Evolutionary conservation across 2,329 filamentous ascomycete species (phyloP), one percentile per base, ranked within the genome.

Genomic region (Colletotrichum ledebouriae): DNA sequence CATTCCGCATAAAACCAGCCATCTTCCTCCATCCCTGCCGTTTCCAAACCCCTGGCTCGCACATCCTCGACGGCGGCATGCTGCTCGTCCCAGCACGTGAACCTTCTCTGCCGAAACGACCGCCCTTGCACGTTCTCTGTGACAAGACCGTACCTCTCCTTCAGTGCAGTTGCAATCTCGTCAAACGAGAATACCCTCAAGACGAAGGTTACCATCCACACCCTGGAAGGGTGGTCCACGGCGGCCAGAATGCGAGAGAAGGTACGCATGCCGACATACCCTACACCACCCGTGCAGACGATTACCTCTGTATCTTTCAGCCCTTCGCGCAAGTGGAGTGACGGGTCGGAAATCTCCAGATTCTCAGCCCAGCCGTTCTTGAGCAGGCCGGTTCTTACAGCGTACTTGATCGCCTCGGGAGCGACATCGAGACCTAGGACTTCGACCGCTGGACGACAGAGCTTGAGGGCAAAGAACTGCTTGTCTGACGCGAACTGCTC

Each of bases 1-100:
- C 63, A 63, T 37, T 67, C 63, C 5, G 63, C 63, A n/a, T 46
- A 63, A 20, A 67, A 67, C 50, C 63, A 67, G 6, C 50, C 63
- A 15, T 57, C 59, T 3, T 33, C 58, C 37, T 67, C 63, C 9
- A 62, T 3, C 2, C 59, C 63, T 6, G 5, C 7, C 5, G 22
- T 37, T 25, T 58, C 42, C 11, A 63, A 9, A 4, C 63, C 63
- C 13, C 12, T 62, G 12, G 39, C 33, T 22, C 52, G 25, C 2
- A 67, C 25, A 15, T 57, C 59, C n/a, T 41, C 42, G 10, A 67
- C 20, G 7, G 63, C 63, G 37, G 59, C 63, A 22, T 4, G 50
- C 37, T 50, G 42, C 15, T 67, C 59, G 42, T 63, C 63, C 6
- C n/a, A n/a, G 6, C 49, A 58, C 5, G 41, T 17, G 34, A 67